These are phyloP conservation scores for Cydonia oblonga DNA, from an alignment of 331 rosid species.

Conservation along the genomic window DNA sequence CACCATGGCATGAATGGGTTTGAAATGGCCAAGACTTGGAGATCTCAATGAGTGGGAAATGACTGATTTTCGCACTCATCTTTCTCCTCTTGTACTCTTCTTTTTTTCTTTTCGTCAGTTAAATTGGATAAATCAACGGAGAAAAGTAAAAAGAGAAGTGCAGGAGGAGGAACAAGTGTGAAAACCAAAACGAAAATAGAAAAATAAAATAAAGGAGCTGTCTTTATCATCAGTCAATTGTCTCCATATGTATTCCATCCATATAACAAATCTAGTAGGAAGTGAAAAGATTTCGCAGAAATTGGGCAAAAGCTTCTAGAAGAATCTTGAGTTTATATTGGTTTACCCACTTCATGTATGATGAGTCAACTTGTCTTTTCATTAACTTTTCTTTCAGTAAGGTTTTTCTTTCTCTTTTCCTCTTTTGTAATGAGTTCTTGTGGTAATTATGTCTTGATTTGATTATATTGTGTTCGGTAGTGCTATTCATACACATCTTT, in stretches of 20 bases:
- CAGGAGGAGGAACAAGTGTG: neutral
- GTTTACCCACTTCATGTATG: neutral
- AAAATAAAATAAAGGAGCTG: neutral
- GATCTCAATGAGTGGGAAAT: conserved; percentile 32
- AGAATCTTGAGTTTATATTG: conserved; percentile 4
- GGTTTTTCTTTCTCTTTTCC: neutral
- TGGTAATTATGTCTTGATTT: conserved; percentile 9
- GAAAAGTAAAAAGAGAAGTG: neutral
- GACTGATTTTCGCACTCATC: neutral
- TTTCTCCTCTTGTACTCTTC: too few relatives aligned
- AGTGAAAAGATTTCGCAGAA: neutral
- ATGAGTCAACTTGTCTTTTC: conserved; percentile 8
- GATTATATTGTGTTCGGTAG: neutral
- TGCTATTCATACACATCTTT: too few relatives aligned
- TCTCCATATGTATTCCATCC: conserved; percentile 11
- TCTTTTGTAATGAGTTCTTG: neutral
- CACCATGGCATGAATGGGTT: conserved; percentile 57
- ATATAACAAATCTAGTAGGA: conserved; percentile 6
- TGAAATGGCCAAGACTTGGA: conserved; percentile 64
- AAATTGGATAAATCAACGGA: too few relatives aligned
- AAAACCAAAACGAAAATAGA: too few relatives aligned
- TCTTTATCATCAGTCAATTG: conserved; percentile 3
- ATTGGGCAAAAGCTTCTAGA: conserved; percentile 33
- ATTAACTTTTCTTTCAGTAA: neutral
- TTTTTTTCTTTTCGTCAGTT: too few relatives aligned